Percentiles rank a stretch among this genome's conserved stretches.
Conservation (phyloP, 75 land plant genomes). For the Azolla pinnata region DNA sequence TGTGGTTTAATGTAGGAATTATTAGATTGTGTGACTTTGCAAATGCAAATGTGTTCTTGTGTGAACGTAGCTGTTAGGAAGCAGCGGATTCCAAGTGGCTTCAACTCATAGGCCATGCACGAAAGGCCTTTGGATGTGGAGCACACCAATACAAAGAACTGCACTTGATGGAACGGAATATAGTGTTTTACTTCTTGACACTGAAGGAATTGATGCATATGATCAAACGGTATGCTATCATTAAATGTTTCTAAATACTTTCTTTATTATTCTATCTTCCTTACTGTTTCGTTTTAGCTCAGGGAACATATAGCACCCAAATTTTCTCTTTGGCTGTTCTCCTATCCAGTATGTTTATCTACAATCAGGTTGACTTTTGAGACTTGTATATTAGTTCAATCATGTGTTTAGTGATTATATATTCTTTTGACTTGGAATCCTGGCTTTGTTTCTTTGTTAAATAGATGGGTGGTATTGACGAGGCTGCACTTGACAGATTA, state of each 20-base stretch:
- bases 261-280: not conserved
- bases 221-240: slow-evolving; percentile 79
- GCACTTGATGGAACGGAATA: slow-evolving; percentile 96
- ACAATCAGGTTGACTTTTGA: slow-evolving; percentile 73
- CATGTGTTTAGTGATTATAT: no score
- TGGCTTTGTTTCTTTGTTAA: slow-evolving; percentile 7
- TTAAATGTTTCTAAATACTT: not conserved
- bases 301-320: slow-evolving; percentile 98
- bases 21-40: no score
- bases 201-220: slow-evolving; percentile 98
- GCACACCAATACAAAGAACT: slow-evolving; percentile 70
- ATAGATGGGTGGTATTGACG: slow-evolving; percentile 99
- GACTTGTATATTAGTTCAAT: no score
- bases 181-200: slow-evolving; percentile 75
- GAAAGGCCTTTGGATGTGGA: slow-evolving; percentile 99
- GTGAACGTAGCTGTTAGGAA: slow-evolving; percentile 62
- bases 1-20: no score
- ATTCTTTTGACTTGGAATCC: no score
- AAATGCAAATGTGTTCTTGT: slow-evolving; percentile 2
- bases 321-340: slow-evolving; percentile 95
- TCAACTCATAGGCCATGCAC: slow-evolving; percentile 95
- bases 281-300: slow-evolving; percentile 8
- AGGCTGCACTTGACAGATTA: slow-evolving; percentile 85
- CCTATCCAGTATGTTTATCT: slow-evolving; percentile 92
- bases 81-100: slow-evolving; percentile 94